Evolutionary conservation across 2,329 filamentous ascomycete genomes (phyloP), one percentile per base, ranked within the genome.

Genomic region (Penicillium nordicum): DNA sequence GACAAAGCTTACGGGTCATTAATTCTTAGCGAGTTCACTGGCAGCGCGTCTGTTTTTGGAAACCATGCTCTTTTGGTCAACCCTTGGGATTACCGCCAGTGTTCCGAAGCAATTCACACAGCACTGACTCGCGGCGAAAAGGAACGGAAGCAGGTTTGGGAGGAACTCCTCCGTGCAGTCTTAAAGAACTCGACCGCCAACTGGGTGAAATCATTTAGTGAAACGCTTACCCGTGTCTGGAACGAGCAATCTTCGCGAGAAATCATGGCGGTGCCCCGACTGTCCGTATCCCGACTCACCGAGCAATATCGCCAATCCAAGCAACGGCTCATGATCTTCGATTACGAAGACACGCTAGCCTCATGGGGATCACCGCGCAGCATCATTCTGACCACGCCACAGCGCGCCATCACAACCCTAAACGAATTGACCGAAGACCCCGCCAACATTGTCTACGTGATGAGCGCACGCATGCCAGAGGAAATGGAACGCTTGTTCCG

Each of bases 21-120:
- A 42, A 96, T 97, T 62, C 79, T 97, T 52, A 96, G 91, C 61
- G 93, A 97, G 72, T 97, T 97, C 70, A 96, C 93, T 2, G 94
- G 93, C 25, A 96, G 92, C 57, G 87, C 92, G 1, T 90, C 89
- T 0, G 82, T 97, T 2, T 96, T 97, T 67, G 85, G 85, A 16
- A 85, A 88, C 44, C 85, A 90, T 57, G 88, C 94, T 61, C 82
- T 97, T 14, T 84, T 90, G 0, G 88, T 97, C 67, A 97, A 97
- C 70, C 93, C 93, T 0, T 97, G 93, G 93, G 90, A 97, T 71
- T 96, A 96, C 72, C 84, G 88, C 36, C 86, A 91, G 70, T 95
- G 90, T 66, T 90, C 92, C 49, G 86, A 94, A 32, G 90, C 92
- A 10, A 93, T 97, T 75, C 87, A 89, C 72, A 80, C 83, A 51